phyloP scores from a whole-genome alignment of 2,329 filamentous ascomycete genomes.

The Calonectria ilicicola region DNA sequence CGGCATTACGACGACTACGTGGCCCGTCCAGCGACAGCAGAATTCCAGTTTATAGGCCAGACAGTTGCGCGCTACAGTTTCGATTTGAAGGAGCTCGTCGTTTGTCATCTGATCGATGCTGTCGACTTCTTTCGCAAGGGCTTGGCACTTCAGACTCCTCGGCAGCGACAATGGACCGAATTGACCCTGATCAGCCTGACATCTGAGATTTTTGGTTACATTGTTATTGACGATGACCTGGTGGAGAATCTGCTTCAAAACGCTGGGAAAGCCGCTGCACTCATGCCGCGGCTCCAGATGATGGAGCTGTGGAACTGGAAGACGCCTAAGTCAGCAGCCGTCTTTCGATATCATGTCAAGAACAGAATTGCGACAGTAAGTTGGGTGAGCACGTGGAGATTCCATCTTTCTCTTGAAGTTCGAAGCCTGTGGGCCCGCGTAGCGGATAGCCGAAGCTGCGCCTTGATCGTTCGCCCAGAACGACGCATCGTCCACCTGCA shows the following conservation, averaged over 20 bases:
- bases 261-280: background rate
- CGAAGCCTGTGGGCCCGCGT: background rate
- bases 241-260: background rate
- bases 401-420: background rate
- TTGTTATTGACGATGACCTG: background rate
- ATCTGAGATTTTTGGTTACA: background rate
- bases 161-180: background rate
- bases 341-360: background rate
- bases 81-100: background rate
- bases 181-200: background rate
- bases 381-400: background rate
- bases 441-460: background rate
- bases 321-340: background rate
- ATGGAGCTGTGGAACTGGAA: slow-evolving; percentile 1
- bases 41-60: background rate
- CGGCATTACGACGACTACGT: background rate
- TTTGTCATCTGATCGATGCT: background rate
- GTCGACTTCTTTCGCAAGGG: background rate
- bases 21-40: background rate
- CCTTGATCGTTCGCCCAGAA: background rate
- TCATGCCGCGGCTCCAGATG: background rate
- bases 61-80: background rate
- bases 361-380: background rate
- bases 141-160: background rate
- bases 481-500: background rate